Percentiles rank a stretch among this genome's conserved stretches.
phyloP scores from a whole-genome alignment of 2,329 filamentous ascomycete genomes.

The Dryadomyces quercivorus region DNA sequence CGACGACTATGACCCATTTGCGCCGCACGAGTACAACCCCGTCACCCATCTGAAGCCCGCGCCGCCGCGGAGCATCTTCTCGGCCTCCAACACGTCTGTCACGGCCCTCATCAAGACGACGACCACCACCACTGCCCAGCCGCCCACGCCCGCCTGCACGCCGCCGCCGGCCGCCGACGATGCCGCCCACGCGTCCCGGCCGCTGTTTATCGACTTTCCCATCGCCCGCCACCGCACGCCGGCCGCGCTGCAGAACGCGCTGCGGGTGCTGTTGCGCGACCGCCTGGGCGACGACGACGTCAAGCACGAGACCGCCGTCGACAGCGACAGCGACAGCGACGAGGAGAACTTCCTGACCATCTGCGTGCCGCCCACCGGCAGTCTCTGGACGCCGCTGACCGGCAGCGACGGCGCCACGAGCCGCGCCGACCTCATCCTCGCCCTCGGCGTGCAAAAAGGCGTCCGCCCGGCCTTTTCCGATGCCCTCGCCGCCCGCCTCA shows the following conservation, averaged over 20 bases:
- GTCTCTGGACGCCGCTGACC: constrained; percentile 41
- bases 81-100: constrained; percentile 2
- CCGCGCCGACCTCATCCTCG: constrained; percentile 44
- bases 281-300: constrained; percentile 30
- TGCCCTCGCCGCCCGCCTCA: constrained; percentile 37
- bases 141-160: constrained; percentile 13
- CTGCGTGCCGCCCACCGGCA: constrained; percentile 5
- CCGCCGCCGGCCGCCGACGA: constrained; percentile 18
- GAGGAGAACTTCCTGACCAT: constrained; percentile 27
- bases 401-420: constrained; percentile 21
- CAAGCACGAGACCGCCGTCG: too few relatives aligned
- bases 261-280: constrained; percentile 38
- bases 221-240: constrained; percentile 31
- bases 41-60: too few relatives aligned
- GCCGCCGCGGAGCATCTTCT: neutral
- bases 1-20: constrained; percentile 36
- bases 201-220: constrained; percentile 30
- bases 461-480: constrained; percentile 38
- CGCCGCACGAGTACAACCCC: constrained; percentile 7
- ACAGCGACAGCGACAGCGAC: neutral
- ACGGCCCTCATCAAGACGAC: neutral
- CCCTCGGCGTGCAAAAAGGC: constrained; percentile 43
- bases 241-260: constrained; percentile 42
- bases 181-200: neutral
- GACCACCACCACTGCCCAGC: constrained; percentile 6